Evolutionary conservation across 495 filamentous ascomycete genomes (phyloP).

Genomic region (Podospora pseudocomata): DNA sequence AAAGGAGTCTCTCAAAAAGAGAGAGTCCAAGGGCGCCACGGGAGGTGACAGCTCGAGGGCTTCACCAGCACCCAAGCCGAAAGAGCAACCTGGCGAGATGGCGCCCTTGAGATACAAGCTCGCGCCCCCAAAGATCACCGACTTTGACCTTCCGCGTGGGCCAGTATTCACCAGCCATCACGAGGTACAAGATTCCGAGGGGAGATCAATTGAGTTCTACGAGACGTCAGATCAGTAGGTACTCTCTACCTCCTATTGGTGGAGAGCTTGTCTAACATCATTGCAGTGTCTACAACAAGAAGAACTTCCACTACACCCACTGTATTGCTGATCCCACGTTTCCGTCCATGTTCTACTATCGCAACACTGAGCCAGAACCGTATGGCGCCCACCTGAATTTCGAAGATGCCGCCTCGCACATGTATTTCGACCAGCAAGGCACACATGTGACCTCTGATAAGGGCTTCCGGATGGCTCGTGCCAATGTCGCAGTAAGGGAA

Average conservation of each 20-base stretch:
- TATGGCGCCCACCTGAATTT: constrained; percentile 80
- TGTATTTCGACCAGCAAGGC: constrained; percentile 61
- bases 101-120: constrained; percentile 57
- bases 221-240: constrained; percentile 64
- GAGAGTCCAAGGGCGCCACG: constrained; percentile 61
- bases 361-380: constrained; percentile 80
- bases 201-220: constrained; percentile 51
- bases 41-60: constrained; percentile 45
- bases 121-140: constrained; percentile 52
- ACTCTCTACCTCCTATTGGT: background rate
- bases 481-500: constrained; percentile 88
- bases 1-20: constrained; percentile 73
- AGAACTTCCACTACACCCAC: constrained; percentile 84
- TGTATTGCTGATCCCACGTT: constrained; percentile 87
- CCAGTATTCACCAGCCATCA: constrained; percentile 54
- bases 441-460: constrained; percentile 70
- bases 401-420: constrained; percentile 80
- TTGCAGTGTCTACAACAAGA: constrained; percentile 80
- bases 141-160: constrained; percentile 55
- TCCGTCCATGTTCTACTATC: constrained; percentile 81
- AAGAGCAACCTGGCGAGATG: constrained; percentile 42
- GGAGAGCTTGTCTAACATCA: background rate
- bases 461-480: constrained; percentile 77
- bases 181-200: constrained; percentile 42
- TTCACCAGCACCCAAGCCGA: constrained; percentile 56